Evolutionary conservation across 352 stramenopile genomes (phyloP).

Genomic region (Phytophthora hibernalis): DNA sequence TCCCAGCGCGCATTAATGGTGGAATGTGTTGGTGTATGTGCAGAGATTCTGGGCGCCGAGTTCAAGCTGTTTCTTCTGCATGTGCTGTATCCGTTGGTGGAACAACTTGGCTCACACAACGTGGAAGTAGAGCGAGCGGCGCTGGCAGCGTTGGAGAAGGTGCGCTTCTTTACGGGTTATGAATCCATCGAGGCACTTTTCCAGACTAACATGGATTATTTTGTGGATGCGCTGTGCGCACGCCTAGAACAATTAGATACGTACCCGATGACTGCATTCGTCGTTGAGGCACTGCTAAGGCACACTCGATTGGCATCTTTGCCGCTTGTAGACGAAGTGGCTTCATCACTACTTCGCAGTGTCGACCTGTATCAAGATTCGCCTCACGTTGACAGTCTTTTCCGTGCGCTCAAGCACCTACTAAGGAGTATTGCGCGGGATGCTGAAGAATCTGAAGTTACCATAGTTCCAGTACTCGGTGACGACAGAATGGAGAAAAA

Average conservation of each 20-base stretch:
- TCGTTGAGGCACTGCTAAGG: constrained; percentile 74
- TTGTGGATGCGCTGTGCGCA: constrained; percentile 79
- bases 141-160: constrained; percentile 69
- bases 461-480: constrained; percentile 8
- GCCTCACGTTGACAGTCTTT: constrained; percentile 47
- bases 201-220: constrained; percentile 89
- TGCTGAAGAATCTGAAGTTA: constrained; percentile 14
- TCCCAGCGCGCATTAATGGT: constrained; percentile 71
- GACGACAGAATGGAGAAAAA: constrained; percentile 1
- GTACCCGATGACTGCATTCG: constrained; percentile 77
- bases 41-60: constrained; percentile 57
- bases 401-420: constrained; percentile 73
- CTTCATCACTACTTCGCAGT: constrained; percentile 68
- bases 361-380: constrained; percentile 84
- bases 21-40: constrained; percentile 79
- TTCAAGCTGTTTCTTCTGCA: constrained; percentile 77
- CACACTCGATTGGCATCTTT: constrained; percentile 73
- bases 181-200: constrained; percentile 69
- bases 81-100: constrained; percentile 82
- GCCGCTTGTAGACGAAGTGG: constrained; percentile 81
- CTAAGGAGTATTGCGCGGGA: constrained; percentile 52
- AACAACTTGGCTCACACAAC: constrained; percentile 73
- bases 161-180: constrained; percentile 70
- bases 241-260: constrained; percentile 74
- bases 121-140: constrained; percentile 74